Conservation (phyloP, 2,329 filamentous ascomycete genomes). For the Phoma sp. region DNA sequence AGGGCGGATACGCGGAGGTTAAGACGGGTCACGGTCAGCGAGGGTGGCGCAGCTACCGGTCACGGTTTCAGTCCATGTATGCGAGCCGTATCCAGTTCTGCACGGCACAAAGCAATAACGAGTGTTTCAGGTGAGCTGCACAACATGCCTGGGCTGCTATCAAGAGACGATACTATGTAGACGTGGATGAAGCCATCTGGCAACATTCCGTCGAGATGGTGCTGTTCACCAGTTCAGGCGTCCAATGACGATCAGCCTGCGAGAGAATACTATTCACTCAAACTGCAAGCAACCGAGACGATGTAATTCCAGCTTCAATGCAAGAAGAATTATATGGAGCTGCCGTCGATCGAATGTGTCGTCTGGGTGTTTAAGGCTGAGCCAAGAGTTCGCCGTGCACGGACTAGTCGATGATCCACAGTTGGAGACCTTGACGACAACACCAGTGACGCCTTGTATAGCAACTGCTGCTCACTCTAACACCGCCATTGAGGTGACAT, state of each 20-base stretch:
- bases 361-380: background rate
- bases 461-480: background rate
- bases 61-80: slow-evolving; percentile 20
- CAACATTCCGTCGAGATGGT: slow-evolving; percentile 14
- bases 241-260: background rate
- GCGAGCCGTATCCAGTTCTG: background rate
- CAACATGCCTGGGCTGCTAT: background rate
- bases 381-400: slow-evolving; percentile 16
- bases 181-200: slow-evolving; percentile 17
- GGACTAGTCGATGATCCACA: slow-evolving; percentile 20
- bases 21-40: slow-evolving; percentile 27
- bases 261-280: too few relatives aligned
- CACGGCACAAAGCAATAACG: background rate
- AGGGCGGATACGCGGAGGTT: slow-evolving; percentile 13
- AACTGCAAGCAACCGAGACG: background rate
- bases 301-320: background rate
- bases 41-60: slow-evolving; percentile 38
- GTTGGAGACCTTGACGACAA: slow-evolving; percentile 6
- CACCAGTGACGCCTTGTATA: slow-evolving; percentile 1
- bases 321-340: background rate
- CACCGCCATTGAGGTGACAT: background rate
- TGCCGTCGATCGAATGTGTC: background rate
- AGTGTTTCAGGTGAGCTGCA: background rate
- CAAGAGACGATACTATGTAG: background rate
- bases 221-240: slow-evolving; percentile 15